Base-by-base conservation (phyloP, 371 early-diverging fungal species). In the Synchytrium microbalum region DNA sequence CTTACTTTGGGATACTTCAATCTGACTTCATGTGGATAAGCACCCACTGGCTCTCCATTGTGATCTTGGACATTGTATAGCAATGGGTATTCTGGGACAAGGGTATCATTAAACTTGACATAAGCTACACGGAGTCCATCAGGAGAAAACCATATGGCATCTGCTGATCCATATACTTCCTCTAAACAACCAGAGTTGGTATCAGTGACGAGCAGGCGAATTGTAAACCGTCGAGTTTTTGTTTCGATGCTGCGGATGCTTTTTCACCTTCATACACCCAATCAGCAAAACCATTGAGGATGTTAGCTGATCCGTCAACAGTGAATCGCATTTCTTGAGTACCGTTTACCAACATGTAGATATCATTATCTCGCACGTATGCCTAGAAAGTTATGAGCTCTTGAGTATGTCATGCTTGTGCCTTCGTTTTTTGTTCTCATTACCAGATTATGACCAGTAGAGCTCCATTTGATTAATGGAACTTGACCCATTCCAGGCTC, bases 251-350 rank as follows among this genome's bases (percentile, higher is more conserved):
- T 64, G 63, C 52, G 24, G 61, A 26, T 63, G 56, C n/a, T 8
- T 29, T 10, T 23, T 32, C 68, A 75, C 79, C 82, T 77, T 96
- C 97, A 67, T 97, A 96, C 0, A 96, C 95, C 98, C 98, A 98
- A 74, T 97, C 98, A 27, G 94, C 87, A 14, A 95, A 79, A 8
- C 97, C 98, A 70, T 96, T 95, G 69, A 93, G 88, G n/a, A 94
- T 82, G 5, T 78, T 79, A 27, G 72, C 73, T 23, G 88, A 86
- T 8, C 97, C 96, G 71, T 93, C 93, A 64, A 77, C 81, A 0
- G 97, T 95, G 32, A 96, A 72, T 54, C 85, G 87, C 38, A 79
- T 81, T 54, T 88, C 84, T 3, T 74, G 72, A 54, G 70, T 62
- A 61, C 88, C 77, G 61, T 89, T 86, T 13, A 87, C 74, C 8